Percentiles rank a stretch among this genome's conserved stretches.
phyloP scores from a whole-genome alignment of 75 land plant species.

The Selaginella moellendorffii region DNA sequence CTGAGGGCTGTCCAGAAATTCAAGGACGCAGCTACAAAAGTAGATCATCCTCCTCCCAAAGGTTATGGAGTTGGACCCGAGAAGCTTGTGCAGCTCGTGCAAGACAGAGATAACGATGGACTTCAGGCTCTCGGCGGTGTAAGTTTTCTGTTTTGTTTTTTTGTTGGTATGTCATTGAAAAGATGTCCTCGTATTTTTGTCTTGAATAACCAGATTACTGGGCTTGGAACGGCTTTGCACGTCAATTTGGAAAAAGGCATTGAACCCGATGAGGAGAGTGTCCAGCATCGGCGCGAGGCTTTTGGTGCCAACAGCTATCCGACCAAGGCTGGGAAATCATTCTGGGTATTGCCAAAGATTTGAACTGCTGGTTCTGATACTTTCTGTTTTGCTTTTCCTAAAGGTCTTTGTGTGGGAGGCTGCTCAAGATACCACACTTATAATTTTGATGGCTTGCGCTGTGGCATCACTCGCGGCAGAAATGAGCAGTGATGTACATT shows the following conservation, averaged over 20 bases:
- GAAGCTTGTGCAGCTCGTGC: constrained; percentile 34
- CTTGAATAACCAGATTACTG: constrained; percentile 53
- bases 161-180: too few relatives aligned
- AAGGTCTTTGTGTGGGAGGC: constrained; percentile 64
- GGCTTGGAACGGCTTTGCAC: constrained; percentile 33
- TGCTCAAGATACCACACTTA: constrained; percentile 75
- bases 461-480: constrained; percentile 51
- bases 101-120: constrained; percentile 34
- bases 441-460: constrained; percentile 78
- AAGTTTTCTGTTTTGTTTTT: too few relatives aligned
- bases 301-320: constrained; percentile 83
- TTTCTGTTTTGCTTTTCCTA: constrained; percentile 11
- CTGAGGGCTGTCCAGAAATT: background rate
- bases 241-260: constrained; percentile 55
- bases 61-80: constrained; percentile 42
- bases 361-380: constrained; percentile 13
- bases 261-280: constrained; percentile 36
- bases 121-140: constrained; percentile 54
- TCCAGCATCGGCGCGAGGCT: constrained; percentile 27
- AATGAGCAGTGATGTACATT: constrained; percentile 29
- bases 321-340: constrained; percentile 8
- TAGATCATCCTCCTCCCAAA: constrained; percentile 22
- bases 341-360: background rate
- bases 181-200: too few relatives aligned
- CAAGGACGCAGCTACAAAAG: background rate